Evolutionary conservation across 1,139 yeast genomes (phyloP), one percentile per base, ranked within the genome.

Genomic region (Geotrichum klebahnii): DNA sequence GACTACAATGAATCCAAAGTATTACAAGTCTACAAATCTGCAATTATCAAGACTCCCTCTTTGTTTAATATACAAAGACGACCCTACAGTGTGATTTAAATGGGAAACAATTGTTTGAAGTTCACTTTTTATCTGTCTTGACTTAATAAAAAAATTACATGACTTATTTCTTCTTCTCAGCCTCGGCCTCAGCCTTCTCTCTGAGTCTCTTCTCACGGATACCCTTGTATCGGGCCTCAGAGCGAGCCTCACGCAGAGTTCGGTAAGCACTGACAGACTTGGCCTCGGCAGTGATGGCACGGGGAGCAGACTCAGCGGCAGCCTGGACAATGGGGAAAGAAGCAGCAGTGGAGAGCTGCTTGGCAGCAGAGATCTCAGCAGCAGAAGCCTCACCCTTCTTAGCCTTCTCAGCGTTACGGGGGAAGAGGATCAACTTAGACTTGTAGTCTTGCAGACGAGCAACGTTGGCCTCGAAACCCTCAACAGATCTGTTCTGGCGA

Each of bases 181-280:
- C 96, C 80, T 90, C 97, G 74, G 97, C 97, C 78, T 87, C 97
- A 76, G 97, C 97, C 80, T 81, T 81, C 66, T 89, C 97, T 72
- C 75, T 82, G 68, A 95, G 95, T 79, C 96, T 86, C 95, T 90
- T 90, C 73, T 84, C 97, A 79, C 95, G 88, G 78, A 81, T 78
- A 80, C 98, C 98, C 74, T 76, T 80, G 86, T 79, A 84, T 76
- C 80, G 88, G 83, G 92, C 88, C 69, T 86, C 88, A 66, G 92
- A 82, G 81, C 92, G 87, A 61, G 97, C 97, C 71, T 79, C 76
- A 79, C 97, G 87, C 74, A 92, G 85, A 69, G 97, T 89, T 76
- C 84, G 81, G 95, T 70, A 92, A 72, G 98, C 97, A 44, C 64
- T 63, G 61, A 73, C 67, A 51, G 65, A 67, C 70, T 76, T 74